phyloP scores from a whole-genome alignment of 345 rosid species.

The Rhizophora mangle region DNA sequence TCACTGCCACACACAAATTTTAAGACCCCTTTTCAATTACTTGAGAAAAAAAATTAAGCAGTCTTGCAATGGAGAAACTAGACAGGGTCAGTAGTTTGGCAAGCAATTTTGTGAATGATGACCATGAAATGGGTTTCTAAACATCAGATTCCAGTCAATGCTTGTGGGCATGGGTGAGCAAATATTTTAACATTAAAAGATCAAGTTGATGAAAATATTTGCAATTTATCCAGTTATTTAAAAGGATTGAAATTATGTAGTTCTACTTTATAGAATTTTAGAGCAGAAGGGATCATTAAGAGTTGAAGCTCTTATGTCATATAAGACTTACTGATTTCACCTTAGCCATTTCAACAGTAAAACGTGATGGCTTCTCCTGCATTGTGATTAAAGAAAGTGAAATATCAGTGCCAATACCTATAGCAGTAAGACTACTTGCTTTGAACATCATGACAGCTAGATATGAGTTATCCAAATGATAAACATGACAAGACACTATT shows the following conservation, averaged over 20 bases:
- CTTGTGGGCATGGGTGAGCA: too few species aligned
- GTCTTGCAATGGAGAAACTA: background rate
- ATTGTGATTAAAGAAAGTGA: conserved; percentile 2
- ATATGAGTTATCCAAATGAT: background rate
- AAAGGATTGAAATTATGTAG: background rate
- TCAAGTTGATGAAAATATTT: too few species aligned
- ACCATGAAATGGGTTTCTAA: too few species aligned
- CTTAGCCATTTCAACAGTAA: conserved; percentile 95
- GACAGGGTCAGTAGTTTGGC: background rate
- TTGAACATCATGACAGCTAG: background rate
- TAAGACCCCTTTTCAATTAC: background rate
- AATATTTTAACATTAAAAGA: too few species aligned
- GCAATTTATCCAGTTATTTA: background rate
- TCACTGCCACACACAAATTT: background rate
- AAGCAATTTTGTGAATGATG: too few species aligned
- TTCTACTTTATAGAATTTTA: conserved; percentile 6
- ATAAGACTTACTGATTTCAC: conserved; percentile 67
- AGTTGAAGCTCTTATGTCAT: conserved; percentile 9
- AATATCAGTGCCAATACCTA: conserved; percentile 9
- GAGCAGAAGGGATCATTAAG: conserved; percentile 19
- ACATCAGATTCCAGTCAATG: too few species aligned
- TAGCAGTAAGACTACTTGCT: background rate
- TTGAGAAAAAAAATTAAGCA: background rate
- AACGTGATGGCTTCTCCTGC: conserved; percentile 79
- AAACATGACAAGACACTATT: too few species aligned